Conservation (phyloP, 1,284 basidiomycete species). For the Austroboletus novae-zelandiae region DNA sequence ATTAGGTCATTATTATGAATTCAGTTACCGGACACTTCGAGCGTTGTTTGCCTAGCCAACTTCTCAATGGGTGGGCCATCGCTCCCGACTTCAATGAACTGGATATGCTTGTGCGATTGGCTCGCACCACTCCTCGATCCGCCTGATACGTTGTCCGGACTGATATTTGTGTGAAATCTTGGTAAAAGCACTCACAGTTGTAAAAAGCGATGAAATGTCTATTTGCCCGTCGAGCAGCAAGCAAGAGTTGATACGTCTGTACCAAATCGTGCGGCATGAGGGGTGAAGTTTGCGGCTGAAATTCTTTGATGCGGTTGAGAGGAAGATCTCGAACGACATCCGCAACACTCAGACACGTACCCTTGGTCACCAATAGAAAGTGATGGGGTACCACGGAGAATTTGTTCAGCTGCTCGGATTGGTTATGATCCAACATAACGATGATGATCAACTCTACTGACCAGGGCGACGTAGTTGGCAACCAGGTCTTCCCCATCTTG, state of each 20-base stretch:
- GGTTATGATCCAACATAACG: conserved; percentile 1
- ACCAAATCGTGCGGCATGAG: conserved; percentile 76
- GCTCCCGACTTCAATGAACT: conserved; percentile 63
- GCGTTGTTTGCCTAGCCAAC: conserved; percentile 53
- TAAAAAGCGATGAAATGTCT: conserved; percentile 77
- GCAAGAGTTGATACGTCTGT: conserved; percentile 66
- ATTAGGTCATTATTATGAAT: neutral
- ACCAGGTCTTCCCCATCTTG: conserved; percentile 58
- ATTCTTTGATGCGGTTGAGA: conserved; percentile 45
- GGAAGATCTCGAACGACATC: neutral
- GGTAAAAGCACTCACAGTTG: conserved; percentile 55
- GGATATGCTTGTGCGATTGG: conserved; percentile 85
- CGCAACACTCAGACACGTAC: conserved; percentile 35
- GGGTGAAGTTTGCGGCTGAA: conserved; percentile 72
- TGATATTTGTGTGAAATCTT: neutral
- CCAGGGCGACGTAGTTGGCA: conserved; percentile 70
- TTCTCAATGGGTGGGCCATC: conserved; percentile 73
- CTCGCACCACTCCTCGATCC: conserved; percentile 82
- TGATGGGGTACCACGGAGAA: conserved; percentile 81
- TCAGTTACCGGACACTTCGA: conserved; percentile 45
- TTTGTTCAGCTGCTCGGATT: conserved; percentile 66
- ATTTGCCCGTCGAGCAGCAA: conserved; percentile 61
- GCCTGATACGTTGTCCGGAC: conserved; percentile 40
- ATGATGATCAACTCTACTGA: conserved; percentile 37
- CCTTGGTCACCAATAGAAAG: conserved; percentile 79